These are phyloP conservation scores for Ogataea glucozyma DNA, from an alignment of 805 yeast species.

Conservation along the genomic window DNA sequence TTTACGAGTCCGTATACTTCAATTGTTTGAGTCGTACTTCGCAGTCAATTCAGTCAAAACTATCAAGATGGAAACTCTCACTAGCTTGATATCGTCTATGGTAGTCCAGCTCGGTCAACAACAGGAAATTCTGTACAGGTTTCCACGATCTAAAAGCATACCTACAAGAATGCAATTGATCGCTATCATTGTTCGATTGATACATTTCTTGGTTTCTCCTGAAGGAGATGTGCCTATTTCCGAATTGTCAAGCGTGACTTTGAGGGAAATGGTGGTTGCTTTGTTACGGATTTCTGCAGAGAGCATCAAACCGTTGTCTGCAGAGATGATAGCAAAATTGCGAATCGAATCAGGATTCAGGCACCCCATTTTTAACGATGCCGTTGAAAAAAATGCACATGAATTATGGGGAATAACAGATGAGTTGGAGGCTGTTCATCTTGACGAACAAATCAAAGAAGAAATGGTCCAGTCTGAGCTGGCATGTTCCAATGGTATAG, in stretches of 20 bases:
- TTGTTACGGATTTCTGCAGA: constrained; percentile 35
- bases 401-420: constrained; percentile 34
- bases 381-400: constrained; percentile 34
- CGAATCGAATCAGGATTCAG: constrained; percentile 22
- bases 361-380: constrained; percentile 25
- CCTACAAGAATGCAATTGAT: constrained; percentile 42
- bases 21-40: constrained; percentile 48
- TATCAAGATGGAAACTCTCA: constrained; percentile 26
- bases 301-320: constrained; percentile 29
- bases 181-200: constrained; percentile 40
- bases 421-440: constrained; percentile 14
- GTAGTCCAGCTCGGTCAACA: constrained; percentile 48
- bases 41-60: constrained; percentile 27
- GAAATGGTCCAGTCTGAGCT: constrained; percentile 30
- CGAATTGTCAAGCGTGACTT: constrained; percentile 28
- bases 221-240: constrained; percentile 32
- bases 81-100: constrained; percentile 41
- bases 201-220: constrained; percentile 36
- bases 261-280: constrained; percentile 34
- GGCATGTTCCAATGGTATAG: constrained; percentile 55
- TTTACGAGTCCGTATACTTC: constrained; percentile 47
- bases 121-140: constrained; percentile 45
- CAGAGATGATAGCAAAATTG: constrained; percentile 26
- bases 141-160: constrained; percentile 45
- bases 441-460: constrained; percentile 33